Evolutionary conservation across 73 alveolate species (phyloP).

Genomic region (Paraurostyla sp.): DNA sequence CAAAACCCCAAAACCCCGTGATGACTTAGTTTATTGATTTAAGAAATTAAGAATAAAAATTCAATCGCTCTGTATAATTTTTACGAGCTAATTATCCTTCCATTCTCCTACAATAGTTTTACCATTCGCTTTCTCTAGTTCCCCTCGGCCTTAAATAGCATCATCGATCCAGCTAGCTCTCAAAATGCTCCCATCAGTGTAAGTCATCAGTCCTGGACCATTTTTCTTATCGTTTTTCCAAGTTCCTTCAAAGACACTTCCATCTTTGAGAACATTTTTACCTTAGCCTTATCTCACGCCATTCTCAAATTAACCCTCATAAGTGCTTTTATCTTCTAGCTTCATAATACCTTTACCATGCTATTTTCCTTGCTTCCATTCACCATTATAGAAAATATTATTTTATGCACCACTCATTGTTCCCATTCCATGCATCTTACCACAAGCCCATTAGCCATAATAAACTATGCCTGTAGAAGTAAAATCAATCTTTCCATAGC

Average conservation of each 20-base stretch:
- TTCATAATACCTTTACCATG: slow-evolving; percentile 43
- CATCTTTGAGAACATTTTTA: slow-evolving; percentile 2
- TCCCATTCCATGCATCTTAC: slow-evolving; percentile 52
- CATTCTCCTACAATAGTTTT: slow-evolving; percentile 11
- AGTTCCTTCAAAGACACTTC: slow-evolving; percentile 2
- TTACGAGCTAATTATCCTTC: slow-evolving; percentile 19
- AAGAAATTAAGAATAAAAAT: too few species aligned
- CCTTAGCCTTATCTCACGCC: slow-evolving; percentile 6
- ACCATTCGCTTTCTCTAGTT: slow-evolving; percentile 37
- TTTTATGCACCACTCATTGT: slow-evolving; percentile 45
- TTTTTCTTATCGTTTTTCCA: slow-evolving; percentile 19
- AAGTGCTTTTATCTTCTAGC: slow-evolving; percentile 28
- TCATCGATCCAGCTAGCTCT: slow-evolving; percentile 40
- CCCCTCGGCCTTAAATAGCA: slow-evolving; percentile 23
- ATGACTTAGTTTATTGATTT: too few species aligned
- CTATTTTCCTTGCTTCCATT: slow-evolving; percentile 27
- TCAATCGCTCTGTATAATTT: neutral
- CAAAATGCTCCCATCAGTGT: slow-evolving; percentile 30
- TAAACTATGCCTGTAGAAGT: neutral
- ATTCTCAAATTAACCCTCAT: slow-evolving; percentile 13
- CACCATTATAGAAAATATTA: slow-evolving; percentile 34
- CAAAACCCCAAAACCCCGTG: too few species aligned
- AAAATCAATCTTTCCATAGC: slow-evolving; percentile 40
- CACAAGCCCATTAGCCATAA: slow-evolving; percentile 60
- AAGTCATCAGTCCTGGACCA: slow-evolving; percentile 19